Evolutionary conservation across 352 stramenopile species (phyloP).

Genomic region (Pythium dissimile): DNA sequence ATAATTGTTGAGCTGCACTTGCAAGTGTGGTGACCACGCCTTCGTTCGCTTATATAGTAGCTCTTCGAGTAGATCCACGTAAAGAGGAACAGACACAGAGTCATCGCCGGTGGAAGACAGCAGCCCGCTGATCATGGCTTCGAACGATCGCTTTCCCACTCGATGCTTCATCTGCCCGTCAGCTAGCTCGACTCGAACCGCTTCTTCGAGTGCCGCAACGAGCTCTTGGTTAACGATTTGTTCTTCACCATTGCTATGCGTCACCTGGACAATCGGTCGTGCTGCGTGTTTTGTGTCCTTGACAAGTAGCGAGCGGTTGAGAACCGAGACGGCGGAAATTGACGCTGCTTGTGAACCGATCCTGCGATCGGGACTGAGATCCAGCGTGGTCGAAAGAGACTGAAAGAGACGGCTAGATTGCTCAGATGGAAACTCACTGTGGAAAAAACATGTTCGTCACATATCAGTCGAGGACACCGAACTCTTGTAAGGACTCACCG

Average conservation of each 20-base stretch:
- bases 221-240: slow-evolving; percentile 20
- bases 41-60: slow-evolving; percentile 41
- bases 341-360: too few species aligned
- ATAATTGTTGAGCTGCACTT: slow-evolving; percentile 32
- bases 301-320: slow-evolving; percentile 38
- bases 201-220: slow-evolving; percentile 24
- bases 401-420: too few species aligned
- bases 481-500: too few species aligned
- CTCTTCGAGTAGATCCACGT: slow-evolving; percentile 58
- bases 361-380: too few species aligned
- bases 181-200: slow-evolving; percentile 15
- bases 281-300: slow-evolving; percentile 27
- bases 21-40: slow-evolving; percentile 34
- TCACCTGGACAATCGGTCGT: slow-evolving; percentile 23
- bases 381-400: not conserved
- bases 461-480: too few species aligned
- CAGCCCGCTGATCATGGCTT: not conserved
- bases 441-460: too few species aligned
- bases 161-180: not conserved
- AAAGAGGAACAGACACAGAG: slow-evolving; percentile 34
- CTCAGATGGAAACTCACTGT: too few species aligned
- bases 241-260: not conserved
- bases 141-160: slow-evolving; percentile 11
- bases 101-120: not conserved
- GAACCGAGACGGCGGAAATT: slow-evolving; percentile 27